Evolutionary conservation across 495 filamentous ascomycete species (phyloP), one percentile per base, ranked within the genome.

Genomic region (Glonium stellatum): DNA sequence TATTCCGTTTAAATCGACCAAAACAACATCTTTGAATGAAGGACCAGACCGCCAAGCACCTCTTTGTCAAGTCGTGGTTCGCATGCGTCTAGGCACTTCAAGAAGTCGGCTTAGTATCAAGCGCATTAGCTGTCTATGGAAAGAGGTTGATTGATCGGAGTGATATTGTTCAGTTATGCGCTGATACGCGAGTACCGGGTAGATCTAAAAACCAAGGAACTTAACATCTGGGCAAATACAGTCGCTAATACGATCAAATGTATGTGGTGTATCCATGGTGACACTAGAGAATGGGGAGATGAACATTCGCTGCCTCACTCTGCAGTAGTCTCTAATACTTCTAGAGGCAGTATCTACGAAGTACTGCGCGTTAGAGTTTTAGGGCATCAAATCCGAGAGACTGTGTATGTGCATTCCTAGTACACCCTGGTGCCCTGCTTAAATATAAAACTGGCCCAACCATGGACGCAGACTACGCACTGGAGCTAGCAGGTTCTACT

Each of bases 1-100:
- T 53, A 62, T 35, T 53, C 59, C 9, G 5, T 62, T 1, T 62
- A 53, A 27, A 62, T 62, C 15, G 51, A 62, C 27, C 59, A 62
- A 35, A 13, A 18, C 3, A 21, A 54, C 41, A 11, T 36, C 15
- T 13, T 1, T 0, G 50, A 49, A 13, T 22, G 12, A n/a, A 27
- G 48, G 19, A 60, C 55, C 49, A 51, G 49, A 8, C 51, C 31
- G 41, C 12, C 41, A 15, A 46, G 12, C 19, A 10, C 41, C 41
- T 46, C 4, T 46, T 46, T 8, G 44, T 54, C 12, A 54, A 54
- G 13, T 60, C n/a, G 36, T 13, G 39, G 13, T 50, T 41, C 22
- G 18, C 10, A 0, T 22, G 6, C 8, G 51, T 49, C 9, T 15
- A 10, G 19, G 41, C 9, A 4, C 15, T 46, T 46, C 41, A 46